Conservation (phyloP, 192 early-diverging fungal genomes). For the Backusella luteola region DNA sequence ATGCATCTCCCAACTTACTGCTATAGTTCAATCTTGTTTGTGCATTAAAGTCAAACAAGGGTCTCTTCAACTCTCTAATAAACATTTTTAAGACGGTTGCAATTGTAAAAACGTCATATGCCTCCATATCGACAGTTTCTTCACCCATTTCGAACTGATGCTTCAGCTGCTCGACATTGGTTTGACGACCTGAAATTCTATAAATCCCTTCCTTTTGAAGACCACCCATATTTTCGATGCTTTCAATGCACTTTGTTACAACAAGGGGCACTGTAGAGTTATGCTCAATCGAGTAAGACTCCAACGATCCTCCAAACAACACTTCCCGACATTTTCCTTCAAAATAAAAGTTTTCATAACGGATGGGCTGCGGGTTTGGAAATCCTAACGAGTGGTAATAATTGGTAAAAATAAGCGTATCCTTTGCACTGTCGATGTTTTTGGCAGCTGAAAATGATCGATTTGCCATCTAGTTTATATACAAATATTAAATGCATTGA, state of each 20-base stretch:
- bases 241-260: slow-evolving; percentile 35
- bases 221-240: slow-evolving; percentile 33
- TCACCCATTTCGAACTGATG: slow-evolving; percentile 36
- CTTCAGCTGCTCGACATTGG: slow-evolving; percentile 29
- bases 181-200: slow-evolving; percentile 37
- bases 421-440: slow-evolving; percentile 15
- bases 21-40: slow-evolving; percentile 52
- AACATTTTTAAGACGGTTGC: slow-evolving; percentile 64
- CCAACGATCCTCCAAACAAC: slow-evolving; percentile 35
- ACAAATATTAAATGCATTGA: not conserved
- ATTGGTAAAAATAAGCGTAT: slow-evolving; percentile 20
- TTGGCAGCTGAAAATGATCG: not conserved
- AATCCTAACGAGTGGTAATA: slow-evolving; percentile 19
- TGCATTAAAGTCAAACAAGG: slow-evolving; percentile 54
- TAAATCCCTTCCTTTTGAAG: slow-evolving; percentile 41
- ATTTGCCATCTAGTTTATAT: slow-evolving; percentile 3
- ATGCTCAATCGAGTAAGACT: slow-evolving; percentile 30
- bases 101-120: slow-evolving; percentile 58
- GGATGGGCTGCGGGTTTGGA: slow-evolving; percentile 18
- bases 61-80: slow-evolving; percentile 58
- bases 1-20: slow-evolving; percentile 34
- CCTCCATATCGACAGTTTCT: slow-evolving; percentile 16
- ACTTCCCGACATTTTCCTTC: slow-evolving; percentile 36
- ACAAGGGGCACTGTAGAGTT: slow-evolving; percentile 29
- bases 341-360: slow-evolving; percentile 33